Percentiles rank a stretch among this genome's conserved stretches.
Conservation (phyloP, 2,329 filamentous ascomycete genomes). For the Septoria petroselini region DNA sequence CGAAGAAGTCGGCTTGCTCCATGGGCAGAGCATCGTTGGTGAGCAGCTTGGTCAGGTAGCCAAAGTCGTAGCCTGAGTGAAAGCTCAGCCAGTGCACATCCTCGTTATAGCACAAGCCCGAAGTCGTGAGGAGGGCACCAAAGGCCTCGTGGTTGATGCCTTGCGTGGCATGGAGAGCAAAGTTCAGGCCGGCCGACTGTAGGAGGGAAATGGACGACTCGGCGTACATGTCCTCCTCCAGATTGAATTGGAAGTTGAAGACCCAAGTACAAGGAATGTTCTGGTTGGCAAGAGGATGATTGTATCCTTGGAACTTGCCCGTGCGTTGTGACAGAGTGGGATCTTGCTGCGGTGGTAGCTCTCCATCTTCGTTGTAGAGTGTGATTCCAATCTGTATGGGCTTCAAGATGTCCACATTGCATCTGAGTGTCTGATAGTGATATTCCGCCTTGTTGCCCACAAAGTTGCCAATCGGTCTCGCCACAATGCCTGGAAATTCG, state of each 20-base stretch:
- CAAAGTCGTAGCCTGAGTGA: slow-evolving; percentile 97
- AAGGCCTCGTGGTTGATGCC: slow-evolving; percentile 91
- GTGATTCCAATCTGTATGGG: slow-evolving; percentile 97
- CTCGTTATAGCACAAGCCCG: slow-evolving; percentile 81
- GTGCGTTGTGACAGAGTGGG: slow-evolving; percentile 46
- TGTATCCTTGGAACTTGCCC: slow-evolving; percentile 43
- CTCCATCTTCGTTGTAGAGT: slow-evolving; percentile 85
- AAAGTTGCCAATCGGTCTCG: slow-evolving; percentile 91
- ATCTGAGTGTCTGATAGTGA: slow-evolving; percentile 95
- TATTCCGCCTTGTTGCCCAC: slow-evolving; percentile 87
- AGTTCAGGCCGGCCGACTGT: slow-evolving; percentile 88
- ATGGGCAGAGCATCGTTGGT: slow-evolving; percentile 78
- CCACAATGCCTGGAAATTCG: slow-evolving; percentile 96
- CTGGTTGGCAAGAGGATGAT: slow-evolving; percentile 44
- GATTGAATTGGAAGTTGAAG: slow-evolving; percentile 96
- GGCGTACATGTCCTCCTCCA: slow-evolving; percentile 96
- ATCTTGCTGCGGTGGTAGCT: slow-evolving; percentile 70
- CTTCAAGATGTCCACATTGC: slow-evolving; percentile 95
- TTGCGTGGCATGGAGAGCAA: slow-evolving; percentile 74
- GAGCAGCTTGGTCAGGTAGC: slow-evolving; percentile 92
- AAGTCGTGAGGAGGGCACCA: slow-evolving; percentile 83
- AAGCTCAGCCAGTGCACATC: slow-evolving; percentile 96
- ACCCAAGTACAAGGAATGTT: slow-evolving; percentile 85
- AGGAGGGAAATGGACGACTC: slow-evolving; percentile 91
- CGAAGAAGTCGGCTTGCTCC: slow-evolving; percentile 85